phyloP scores from a whole-genome alignment of 2,329 filamentous ascomycete genomes.

The Ophiostoma australiae region DNA sequence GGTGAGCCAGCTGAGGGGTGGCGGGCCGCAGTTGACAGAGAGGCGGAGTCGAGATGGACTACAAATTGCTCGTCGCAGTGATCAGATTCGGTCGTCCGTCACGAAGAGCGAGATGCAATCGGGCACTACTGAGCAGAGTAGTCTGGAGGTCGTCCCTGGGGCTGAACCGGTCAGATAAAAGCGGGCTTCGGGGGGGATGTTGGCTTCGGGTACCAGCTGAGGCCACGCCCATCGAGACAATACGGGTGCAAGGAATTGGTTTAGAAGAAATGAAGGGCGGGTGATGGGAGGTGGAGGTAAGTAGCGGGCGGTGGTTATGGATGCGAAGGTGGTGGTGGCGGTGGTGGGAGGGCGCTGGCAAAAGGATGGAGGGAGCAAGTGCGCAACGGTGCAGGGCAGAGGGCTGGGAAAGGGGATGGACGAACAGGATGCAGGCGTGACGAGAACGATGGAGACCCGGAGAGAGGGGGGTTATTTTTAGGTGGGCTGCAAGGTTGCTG shows the following conservation, averaged over 20 bases:
- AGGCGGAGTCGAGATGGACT: not conserved
- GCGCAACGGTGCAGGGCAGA: not conserved
- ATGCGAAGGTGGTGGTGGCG: too few species aligned
- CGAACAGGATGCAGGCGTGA: conserved; percentile 10
- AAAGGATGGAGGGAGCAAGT: not conserved
- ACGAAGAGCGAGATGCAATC: not conserved
- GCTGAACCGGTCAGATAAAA: conserved; percentile 25
- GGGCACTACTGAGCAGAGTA: not conserved
- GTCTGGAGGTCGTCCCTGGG: conserved; percentile 2
- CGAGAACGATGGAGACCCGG: conserved; percentile 17
- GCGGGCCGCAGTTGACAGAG: not conserved
- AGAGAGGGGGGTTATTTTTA: conserved; percentile 20
- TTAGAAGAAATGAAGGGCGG: not conserved
- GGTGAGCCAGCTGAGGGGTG: conserved; percentile 9
- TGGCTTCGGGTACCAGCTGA: conserved; percentile 18
- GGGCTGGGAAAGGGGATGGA: not conserved
- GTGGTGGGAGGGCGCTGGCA: not conserved
- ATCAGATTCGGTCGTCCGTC: not conserved
- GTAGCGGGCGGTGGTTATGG: too few species aligned
- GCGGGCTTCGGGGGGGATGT: conserved; percentile 21
- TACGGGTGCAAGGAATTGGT: not conserved
- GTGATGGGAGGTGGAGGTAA: not conserved
- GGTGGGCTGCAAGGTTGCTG: conserved; percentile 22
- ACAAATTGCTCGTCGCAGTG: not conserved
- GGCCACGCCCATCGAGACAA: conserved; percentile 18